Base-by-base conservation (phyloP, 306 rosid genomes). In the Astragalus membranaceus region DNA sequence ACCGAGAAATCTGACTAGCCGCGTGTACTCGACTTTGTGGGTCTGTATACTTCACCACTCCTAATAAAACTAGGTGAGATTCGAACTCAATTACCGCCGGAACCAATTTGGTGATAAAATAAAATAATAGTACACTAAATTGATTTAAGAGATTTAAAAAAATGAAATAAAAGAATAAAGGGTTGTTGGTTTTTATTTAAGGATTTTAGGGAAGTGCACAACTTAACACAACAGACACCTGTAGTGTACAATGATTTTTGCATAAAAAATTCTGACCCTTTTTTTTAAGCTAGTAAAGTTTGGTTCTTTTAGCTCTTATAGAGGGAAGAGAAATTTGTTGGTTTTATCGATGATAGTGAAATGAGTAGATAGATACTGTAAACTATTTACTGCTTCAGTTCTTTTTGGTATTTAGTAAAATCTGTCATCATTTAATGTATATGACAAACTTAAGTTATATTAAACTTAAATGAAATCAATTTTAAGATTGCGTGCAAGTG, bases 261-360 rank as follows among this genome's bases (percentile, higher is more conserved):
- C 6, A 41, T 49, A 71, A 76, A 72, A 81, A 15, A 47, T 61
- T 77, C 32, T 60, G 53, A 63, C 26, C 66, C 55, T n/a, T 26
- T 43, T 72, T 53, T 73, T 75, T 49, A 64, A 54, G 72, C 71
- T 23, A 26, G 48, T 70, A 73, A 42, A 64, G 66, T 52, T 73
- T 20, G 64, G 43, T 68, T 62, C 17, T 51, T 75, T 79, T n/a
- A n/a, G n/a, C n/a, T n/a, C n/a, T n/a, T 44, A 53, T 32, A 60
- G 48, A 36, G 35, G 44, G 54, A 42, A 79, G 73, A 76, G 57
- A 47, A 54, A 58, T 15, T 39, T 58, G 30, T 70, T 44, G 65
- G 75, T 77, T 77, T 67, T 65, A 50, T 57, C 67, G 42, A 62
- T 71, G 73, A 75, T 69, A 53, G 79, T 41, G 60, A 76, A 79